Evolutionary conservation across 495 filamentous ascomycete genomes (phyloP), one percentile per base, ranked within the genome.

Genomic region (Acidiella bohemica): DNA sequence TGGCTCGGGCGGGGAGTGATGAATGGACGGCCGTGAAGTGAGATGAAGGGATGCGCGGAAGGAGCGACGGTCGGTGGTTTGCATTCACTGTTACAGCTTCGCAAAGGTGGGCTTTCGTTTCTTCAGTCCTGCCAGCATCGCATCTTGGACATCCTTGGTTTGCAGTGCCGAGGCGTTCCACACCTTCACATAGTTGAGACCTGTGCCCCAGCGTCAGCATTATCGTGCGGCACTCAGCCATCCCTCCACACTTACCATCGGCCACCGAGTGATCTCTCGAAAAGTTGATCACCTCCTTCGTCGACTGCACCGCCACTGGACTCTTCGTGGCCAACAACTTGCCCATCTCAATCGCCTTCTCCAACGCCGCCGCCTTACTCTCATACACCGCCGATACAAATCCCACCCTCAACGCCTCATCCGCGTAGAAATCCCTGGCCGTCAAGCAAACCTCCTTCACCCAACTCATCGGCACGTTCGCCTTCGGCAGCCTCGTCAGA

Each of bases 241-340:
- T n/a, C n/a, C n/a, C n/a, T n/a, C n/a, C n/a, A n/a, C 25, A 68
- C 72, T 44, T 60, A 81, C 76, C 85, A 53, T 93, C 84, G 38
- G 70, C 71, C 9, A 92, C 76, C 0, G 69, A 64, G 54, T 83
- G 71, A 60, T 92, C 88, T 51, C 85, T 67, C 30, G 76, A 79
- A 53, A 76, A 87, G 60, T 96, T 93, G 58, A 97, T 55, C 36
- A 96, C 54, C 59, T 93, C 80, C 67, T 97, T 97, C 16, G 90
- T 96, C 3, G 85, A 81, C 63, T 88, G 78, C 46, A 93, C 83
- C 0, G 85, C 90, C 17, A 97, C 75, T 0, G 90, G 90, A 52
- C 83, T 92, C 71, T 96, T 95, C 4, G 54, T 60, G 25, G 81
- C 80, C 13, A 96, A 73, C 53, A 76, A 42, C 10, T 47, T 58